These are phyloP conservation scores for Furcasterigmium furcatum DNA, from an alignment of 2,329 filamentous ascomycete genomes.

Conservation along the genomic window DNA sequence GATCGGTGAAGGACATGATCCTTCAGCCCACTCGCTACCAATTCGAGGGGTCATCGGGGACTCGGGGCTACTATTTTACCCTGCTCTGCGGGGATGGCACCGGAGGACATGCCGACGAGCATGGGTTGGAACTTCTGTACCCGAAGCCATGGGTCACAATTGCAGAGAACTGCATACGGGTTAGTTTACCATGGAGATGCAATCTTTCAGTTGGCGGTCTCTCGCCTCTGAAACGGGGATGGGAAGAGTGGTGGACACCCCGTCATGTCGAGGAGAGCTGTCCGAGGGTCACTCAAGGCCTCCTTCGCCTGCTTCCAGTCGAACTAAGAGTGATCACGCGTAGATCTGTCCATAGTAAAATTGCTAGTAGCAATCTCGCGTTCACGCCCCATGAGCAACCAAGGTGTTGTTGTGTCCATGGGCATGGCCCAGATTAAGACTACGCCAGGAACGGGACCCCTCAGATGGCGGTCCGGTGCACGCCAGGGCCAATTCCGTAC, in stretches of 20 bases:
- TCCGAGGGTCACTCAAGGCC: conserved; percentile 9
- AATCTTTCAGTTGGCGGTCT: too few species aligned
- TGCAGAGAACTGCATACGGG: conserved; percentile 3
- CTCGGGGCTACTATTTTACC: too few species aligned
- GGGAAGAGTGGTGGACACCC: conserved; percentile 15
- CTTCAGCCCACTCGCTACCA: too few species aligned
- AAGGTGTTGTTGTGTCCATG: conserved; percentile 4
- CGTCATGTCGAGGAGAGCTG: conserved; percentile 13
- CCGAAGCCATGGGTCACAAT: conserved; percentile 12
- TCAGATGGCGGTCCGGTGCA: conserved; percentile 12
- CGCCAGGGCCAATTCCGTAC: conserved; percentile 17
- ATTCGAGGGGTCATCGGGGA: too few species aligned
- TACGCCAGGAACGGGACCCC: conserved; percentile 13
- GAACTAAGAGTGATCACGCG: conserved; percentile 12
- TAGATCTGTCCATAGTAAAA: conserved; percentile 13
- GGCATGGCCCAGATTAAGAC: conserved; percentile 6
- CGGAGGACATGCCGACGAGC: conserved; percentile 8
- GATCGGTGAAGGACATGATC: too few species aligned
- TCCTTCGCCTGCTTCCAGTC: conserved; percentile 14
- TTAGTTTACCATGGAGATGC: not conserved
- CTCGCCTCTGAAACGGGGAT: conserved; percentile 15
- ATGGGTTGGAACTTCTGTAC: conserved; percentile 10
- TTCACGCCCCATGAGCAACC: conserved; percentile 7
- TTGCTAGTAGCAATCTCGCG: conserved; percentile 5
- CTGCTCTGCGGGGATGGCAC: too few species aligned